phyloP scores from a whole-genome alignment of 2,329 filamentous ascomycete species.

The Diaporthe amygdali region DNA sequence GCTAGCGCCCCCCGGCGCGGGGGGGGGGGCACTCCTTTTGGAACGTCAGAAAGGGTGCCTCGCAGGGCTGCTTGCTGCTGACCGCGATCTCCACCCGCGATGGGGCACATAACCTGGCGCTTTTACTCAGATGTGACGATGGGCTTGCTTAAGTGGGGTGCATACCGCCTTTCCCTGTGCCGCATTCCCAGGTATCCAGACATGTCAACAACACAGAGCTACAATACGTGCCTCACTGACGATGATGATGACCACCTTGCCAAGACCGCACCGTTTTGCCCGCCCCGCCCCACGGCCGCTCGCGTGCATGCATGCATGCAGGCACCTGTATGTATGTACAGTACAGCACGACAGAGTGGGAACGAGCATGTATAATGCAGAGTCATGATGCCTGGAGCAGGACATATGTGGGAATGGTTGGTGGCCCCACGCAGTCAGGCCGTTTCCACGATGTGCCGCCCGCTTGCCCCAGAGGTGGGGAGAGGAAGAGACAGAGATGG shows the following conservation, averaged over 20 bases:
- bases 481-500: too few relatives aligned
- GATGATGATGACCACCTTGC: background rate
- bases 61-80: slow-evolving; percentile 10
- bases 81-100: background rate
- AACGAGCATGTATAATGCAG: background rate
- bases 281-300: background rate
- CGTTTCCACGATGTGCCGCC: too few relatives aligned
- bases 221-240: background rate
- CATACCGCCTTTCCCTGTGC: background rate
- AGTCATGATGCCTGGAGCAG: slow-evolving; percentile 6
- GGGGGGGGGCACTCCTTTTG: too few relatives aligned
- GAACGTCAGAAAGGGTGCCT: slow-evolving; percentile 8
- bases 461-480: too few relatives aligned
- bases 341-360: background rate
- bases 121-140: background rate
- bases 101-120: too few relatives aligned
- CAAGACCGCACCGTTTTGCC: background rate
- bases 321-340: background rate
- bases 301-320: background rate
- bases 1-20: too few relatives aligned
- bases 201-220: background rate
- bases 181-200: background rate
- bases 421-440: too few relatives aligned
- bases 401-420: background rate
- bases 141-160: background rate